Evolutionary conservation across 495 filamentous ascomycete genomes (phyloP).

Genomic region (Immersiella caudata): DNA sequence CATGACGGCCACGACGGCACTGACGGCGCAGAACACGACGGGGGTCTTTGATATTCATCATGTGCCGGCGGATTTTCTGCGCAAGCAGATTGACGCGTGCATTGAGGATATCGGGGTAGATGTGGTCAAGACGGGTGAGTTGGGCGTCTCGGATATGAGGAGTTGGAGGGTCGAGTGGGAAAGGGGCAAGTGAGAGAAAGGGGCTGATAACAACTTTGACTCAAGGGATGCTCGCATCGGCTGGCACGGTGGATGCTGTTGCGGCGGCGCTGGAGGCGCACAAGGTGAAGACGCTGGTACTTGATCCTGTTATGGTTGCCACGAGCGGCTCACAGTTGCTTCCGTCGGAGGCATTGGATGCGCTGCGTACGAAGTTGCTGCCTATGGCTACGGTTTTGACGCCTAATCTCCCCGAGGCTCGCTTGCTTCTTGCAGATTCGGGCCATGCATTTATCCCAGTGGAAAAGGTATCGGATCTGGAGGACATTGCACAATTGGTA

Average conservation of each 20-base stretch:
- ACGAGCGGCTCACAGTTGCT: conserved; percentile 80
- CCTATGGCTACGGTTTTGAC: conserved; percentile 79
- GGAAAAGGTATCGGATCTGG: conserved; percentile 60
- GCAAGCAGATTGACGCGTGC: conserved; percentile 81
- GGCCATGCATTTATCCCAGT: conserved; percentile 54
- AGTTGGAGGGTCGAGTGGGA: too few species aligned
- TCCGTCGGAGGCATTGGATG: conserved; percentile 66
- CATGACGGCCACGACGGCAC: conserved; percentile 92
- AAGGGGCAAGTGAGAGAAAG: neutral
- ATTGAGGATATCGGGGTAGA: conserved; percentile 83
- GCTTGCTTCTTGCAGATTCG: conserved; percentile 65
- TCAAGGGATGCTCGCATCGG: conserved; percentile 86
- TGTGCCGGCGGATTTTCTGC: conserved; percentile 75
- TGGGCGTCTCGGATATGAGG: too few species aligned
- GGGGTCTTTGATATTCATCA: conserved; percentile 82
- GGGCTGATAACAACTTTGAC: neutral
- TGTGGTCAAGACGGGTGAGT: conserved; percentile 84
- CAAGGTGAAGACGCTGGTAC: conserved; percentile 63
- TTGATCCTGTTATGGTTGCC: conserved; percentile 95
- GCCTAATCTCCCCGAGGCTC: conserved; percentile 90
- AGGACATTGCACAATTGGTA: conserved; percentile 67
- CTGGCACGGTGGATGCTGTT: conserved; percentile 73
- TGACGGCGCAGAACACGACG: conserved; percentile 92
- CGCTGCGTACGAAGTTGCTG: conserved; percentile 68
- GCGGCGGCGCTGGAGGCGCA: conserved; percentile 66